Conservation (phyloP, 139 green algal species). For the Chlorella ohadii region DNA sequence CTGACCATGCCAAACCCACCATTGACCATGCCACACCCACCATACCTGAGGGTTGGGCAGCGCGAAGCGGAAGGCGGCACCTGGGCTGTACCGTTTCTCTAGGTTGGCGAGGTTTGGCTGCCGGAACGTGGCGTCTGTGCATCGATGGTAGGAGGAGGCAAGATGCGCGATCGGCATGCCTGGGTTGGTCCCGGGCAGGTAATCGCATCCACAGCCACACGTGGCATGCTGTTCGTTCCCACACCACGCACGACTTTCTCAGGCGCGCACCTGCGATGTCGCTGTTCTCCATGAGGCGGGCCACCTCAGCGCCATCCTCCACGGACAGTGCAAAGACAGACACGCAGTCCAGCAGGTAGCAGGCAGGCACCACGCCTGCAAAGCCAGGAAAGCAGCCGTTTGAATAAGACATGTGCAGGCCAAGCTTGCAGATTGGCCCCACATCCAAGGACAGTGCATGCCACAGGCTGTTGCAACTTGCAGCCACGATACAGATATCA, state of each 20-base stretch:
- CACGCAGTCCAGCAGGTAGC: conserved; percentile 78
- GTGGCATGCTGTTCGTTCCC: too few species aligned
- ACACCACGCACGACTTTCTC: not conserved
- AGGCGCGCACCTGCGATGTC: conserved; percentile 15
- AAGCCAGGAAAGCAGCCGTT: too few species aligned
- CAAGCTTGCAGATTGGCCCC: too few species aligned
- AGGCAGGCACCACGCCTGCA: conserved; percentile 77
- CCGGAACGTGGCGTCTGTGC: conserved; percentile 54
- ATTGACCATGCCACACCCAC: too few species aligned
- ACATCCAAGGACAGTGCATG: too few species aligned
- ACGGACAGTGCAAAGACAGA: conserved; percentile 75
- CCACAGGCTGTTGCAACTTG: too few species aligned
- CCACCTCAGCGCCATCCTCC: conserved; percentile 60
- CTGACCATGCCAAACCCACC: too few species aligned
- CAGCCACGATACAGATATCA: too few species aligned
- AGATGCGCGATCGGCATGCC: not conserved
- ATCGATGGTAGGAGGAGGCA: not conserved
- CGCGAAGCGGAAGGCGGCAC: conserved; percentile 67
- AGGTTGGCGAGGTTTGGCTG: conserved; percentile 5
- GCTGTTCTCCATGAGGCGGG: conserved; percentile 52
- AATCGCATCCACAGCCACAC: too few species aligned
- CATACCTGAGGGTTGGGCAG: conserved; percentile 45
- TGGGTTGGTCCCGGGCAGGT: too few species aligned
- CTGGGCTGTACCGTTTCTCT: conserved; percentile 5
- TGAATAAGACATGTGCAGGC: too few species aligned